These are phyloP conservation scores for Tylopilus sp. DNA, from an alignment of 768 basidiomycete genomes.

Conservation along the genomic window DNA sequence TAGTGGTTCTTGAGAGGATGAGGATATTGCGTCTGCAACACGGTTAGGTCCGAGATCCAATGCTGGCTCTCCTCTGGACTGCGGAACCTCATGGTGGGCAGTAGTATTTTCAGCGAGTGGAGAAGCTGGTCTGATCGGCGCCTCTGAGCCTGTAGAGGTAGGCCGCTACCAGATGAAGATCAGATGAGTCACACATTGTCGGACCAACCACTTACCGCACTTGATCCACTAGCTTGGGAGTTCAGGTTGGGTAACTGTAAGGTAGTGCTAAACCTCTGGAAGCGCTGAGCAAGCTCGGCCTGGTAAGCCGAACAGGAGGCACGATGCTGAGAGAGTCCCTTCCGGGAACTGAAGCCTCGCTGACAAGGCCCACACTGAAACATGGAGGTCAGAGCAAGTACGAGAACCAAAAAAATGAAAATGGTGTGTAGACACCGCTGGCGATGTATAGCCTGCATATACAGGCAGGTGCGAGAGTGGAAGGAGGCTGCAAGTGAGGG, in stretches of 20 bases:
- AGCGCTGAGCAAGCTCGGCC: background rate
- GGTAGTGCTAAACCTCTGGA: background rate
- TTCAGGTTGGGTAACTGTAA: background rate
- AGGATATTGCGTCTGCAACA: too few relatives aligned
- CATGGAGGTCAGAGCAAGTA: background rate
- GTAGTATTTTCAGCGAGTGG: background rate
- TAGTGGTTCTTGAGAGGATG: background rate
- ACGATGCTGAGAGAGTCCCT: background rate
- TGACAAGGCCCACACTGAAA: background rate
- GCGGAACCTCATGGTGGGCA: too few relatives aligned
- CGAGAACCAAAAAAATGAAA: background rate
- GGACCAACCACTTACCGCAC: background rate
- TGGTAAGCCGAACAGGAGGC: background rate
- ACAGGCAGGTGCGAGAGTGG: background rate
- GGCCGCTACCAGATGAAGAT: background rate
- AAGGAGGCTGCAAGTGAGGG: background rate
- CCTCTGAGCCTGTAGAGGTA: background rate
- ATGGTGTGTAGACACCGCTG: background rate
- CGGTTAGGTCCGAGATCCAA: background rate
- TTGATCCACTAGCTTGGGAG: background rate
- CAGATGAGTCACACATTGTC: background rate
- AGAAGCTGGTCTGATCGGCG: background rate
- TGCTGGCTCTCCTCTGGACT: background rate
- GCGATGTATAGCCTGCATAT: background rate
- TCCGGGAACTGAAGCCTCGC: background rate